Base-by-base conservation (phyloP, 1,284 basidiomycete species). In the Cronartium quercuum region DNA sequence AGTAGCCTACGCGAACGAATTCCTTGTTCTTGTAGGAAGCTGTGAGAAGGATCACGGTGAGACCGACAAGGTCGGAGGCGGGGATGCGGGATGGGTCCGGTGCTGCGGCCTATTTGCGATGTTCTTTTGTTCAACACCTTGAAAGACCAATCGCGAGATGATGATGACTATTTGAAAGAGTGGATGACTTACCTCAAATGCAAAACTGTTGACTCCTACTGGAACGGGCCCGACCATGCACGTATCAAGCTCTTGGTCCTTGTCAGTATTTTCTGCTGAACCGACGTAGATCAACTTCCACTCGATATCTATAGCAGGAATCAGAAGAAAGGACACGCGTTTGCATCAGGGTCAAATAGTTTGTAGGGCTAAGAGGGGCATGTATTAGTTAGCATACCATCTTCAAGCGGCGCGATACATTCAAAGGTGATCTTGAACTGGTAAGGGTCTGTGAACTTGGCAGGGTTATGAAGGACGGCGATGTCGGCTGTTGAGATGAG, bases 281-380 rank as follows among this genome's bases (percentile, higher is more conserved):
- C 96, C 94, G 68, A 98, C 95, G 82, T 97, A 98, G 77, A 97
- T 93, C 77, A 99, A 87, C 78, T 89, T 89, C 95, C 95, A 98
- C 83, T 98, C 95, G 77, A 98, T 87, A 83, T 98, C 95, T n/a
- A 58, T 44, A 41, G 40, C 35, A 64, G 60, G 34, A 68, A 4
- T 10, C 44, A 15, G 40, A 24, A 42, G 35, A 18, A 66, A n/a
- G 60, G 15, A 66, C 40, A n/a, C n/a, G n/a, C n/a, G n/a, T n/a
- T n/a, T n/a, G n/a, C 51, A 13, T 18, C 37, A 44, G 41, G 41
- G 58, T 62, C 42, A 55, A 38, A 34, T 9, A 62, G 47, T n/a
- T 5, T 35, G 40, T 67, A 73, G 34, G 40, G 64, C 9, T 61
- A 6, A 35, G n/a, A 44, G 40, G 24, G 15, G 34, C 76, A 44